Evolutionary conservation across 805 yeast genomes (phyloP).

Genomic region (Metschnikowia similis): DNA sequence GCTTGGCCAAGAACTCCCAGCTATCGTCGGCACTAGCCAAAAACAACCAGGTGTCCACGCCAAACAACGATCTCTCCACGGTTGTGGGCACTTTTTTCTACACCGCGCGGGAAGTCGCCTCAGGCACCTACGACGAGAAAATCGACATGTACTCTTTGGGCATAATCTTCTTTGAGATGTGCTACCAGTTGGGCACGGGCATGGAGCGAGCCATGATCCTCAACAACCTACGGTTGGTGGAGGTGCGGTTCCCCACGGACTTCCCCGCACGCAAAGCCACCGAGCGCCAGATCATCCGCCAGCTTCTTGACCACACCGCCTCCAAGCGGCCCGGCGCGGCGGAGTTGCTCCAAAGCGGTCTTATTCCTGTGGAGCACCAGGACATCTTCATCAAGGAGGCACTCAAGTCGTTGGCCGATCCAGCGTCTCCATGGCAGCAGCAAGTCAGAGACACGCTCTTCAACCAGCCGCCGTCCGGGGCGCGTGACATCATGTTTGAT

Average conservation of each 20-base stretch:
- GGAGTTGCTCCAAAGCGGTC: conserved; percentile 70
- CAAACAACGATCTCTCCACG: conserved; percentile 74
- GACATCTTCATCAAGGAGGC: conserved; percentile 90
- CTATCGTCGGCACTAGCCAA: conserved; percentile 33
- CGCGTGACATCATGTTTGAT: conserved; percentile 82
- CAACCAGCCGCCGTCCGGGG: conserved; percentile 78
- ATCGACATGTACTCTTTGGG: conserved; percentile 96
- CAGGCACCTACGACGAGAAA: conserved; percentile 83
- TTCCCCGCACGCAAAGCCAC: conserved; percentile 51
- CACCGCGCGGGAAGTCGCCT: conserved; percentile 83
- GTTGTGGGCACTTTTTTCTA: conserved; percentile 93
- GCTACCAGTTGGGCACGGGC: conserved; percentile 76
- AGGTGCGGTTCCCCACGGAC: conserved; percentile 66
- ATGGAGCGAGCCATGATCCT: conserved; percentile 86
- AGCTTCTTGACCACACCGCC: conserved; percentile 77
- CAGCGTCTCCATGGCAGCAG: conserved; percentile 90
- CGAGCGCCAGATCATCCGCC: conserved; percentile 64
- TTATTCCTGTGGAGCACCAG: conserved; percentile 83
- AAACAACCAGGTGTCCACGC: conserved; percentile 35
- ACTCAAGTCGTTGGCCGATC: conserved; percentile 75
- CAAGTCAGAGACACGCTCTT: conserved; percentile 86
- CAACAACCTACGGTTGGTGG: conserved; percentile 54
- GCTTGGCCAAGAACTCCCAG: conserved; percentile 88
- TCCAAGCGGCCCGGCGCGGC: conserved; percentile 74
- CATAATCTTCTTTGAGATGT: conserved; percentile 93